These are phyloP conservation scores for Globisporangium megalacanthum DNA, from an alignment of 352 stramenopile species.

Conservation along the genomic window DNA sequence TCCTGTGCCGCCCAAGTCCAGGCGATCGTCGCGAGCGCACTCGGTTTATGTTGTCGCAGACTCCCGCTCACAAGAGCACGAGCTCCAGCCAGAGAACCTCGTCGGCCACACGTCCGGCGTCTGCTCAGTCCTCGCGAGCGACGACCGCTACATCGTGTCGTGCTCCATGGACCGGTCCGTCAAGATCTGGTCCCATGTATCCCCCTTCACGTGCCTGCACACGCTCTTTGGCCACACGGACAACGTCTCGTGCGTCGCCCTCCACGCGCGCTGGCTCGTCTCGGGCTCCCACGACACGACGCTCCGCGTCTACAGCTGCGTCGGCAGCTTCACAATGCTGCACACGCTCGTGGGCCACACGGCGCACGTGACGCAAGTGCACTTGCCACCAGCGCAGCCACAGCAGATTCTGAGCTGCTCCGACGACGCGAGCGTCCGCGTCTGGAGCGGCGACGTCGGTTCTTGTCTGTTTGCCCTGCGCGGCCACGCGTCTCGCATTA, in stretches of 20 bases:
- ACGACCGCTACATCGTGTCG: slow-evolving; percentile 60
- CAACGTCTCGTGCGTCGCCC: slow-evolving; percentile 49
- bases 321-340: slow-evolving; percentile 32
- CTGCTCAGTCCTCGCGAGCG: slow-evolving; percentile 38
- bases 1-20: slow-evolving; percentile 8
- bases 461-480: slow-evolving; percentile 34
- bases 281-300: slow-evolving; percentile 66
- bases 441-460: slow-evolving; percentile 47
- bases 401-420: slow-evolving; percentile 44
- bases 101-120: slow-evolving; percentile 61
- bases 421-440: slow-evolving; percentile 51
- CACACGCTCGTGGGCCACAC: slow-evolving; percentile 39
- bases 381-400: slow-evolving; percentile 19
- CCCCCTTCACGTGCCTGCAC: slow-evolving; percentile 39
- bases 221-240: slow-evolving; percentile 63
- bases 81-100: slow-evolving; percentile 29
- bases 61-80: not conserved
- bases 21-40: slow-evolving; percentile 6
- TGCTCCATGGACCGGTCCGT: slow-evolving; percentile 61
- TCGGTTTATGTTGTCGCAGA: not conserved
- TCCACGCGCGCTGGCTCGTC: slow-evolving; percentile 51
- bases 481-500: slow-evolving; percentile 43
- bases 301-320: slow-evolving; percentile 44
- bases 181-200: slow-evolving; percentile 60
- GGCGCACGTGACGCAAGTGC: slow-evolving; percentile 55